These are phyloP conservation scores for Nemania sp. DNA, from an alignment of 2,329 filamentous ascomycete genomes.

Conservation along the genomic window DNA sequence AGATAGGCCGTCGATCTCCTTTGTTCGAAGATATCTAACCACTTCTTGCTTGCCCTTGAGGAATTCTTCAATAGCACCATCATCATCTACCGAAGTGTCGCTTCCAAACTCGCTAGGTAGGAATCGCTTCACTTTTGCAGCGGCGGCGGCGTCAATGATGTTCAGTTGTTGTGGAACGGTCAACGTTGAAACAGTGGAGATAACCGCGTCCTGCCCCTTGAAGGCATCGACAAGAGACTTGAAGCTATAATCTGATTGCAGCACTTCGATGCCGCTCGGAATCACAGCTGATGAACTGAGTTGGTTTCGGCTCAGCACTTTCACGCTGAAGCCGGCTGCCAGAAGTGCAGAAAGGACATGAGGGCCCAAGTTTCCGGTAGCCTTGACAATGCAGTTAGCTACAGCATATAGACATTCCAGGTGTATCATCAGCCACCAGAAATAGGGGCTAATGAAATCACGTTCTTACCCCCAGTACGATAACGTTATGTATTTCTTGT, in stretches of 20 bases:
- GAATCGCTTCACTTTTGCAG: conserved; percentile 8
- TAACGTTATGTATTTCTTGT: neutral
- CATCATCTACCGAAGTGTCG: neutral
- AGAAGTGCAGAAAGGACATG: neutral
- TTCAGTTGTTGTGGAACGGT: neutral
- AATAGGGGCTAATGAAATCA: neutral
- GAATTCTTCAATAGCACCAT: neutral
- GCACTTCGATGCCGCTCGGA: neutral
- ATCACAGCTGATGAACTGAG: neutral
- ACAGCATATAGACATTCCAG: neutral
- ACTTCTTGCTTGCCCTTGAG: neutral
- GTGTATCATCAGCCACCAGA: neutral
- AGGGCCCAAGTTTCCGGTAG: neutral
- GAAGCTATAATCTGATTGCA: neutral
- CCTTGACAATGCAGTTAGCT: neutral
- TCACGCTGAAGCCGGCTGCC: neutral
- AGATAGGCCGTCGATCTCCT: conserved; percentile 3
- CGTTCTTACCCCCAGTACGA: neutral
- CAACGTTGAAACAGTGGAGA: neutral
- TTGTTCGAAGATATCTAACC: conserved; percentile 1
- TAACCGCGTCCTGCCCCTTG: conserved; percentile 8
- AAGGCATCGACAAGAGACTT: neutral
- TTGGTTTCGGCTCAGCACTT: neutral
- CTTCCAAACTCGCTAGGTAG: conserved; percentile 8
- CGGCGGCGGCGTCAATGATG: conserved; percentile 10